Evolutionary conservation across 208 protist species (phyloP).

Genomic region (Naegleria fowleri): DNA sequence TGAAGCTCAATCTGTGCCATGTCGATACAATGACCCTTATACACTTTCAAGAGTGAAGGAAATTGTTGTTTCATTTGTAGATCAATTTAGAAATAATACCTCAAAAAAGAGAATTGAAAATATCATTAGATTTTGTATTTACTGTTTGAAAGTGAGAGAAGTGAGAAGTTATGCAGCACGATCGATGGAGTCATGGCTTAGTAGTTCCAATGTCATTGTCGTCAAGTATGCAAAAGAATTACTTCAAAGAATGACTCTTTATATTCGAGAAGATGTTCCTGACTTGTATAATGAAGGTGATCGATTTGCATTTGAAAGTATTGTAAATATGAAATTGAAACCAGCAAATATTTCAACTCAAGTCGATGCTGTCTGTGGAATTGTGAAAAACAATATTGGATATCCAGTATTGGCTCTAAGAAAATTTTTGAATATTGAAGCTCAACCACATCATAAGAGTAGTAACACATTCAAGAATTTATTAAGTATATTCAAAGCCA

Average conservation of each 20-base stretch:
- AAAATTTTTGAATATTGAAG: neutral
- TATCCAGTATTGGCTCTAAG: neutral
- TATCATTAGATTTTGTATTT: neutral
- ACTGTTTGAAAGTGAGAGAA: neutral
- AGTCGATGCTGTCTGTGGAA: neutral
- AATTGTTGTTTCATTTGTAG: neutral
- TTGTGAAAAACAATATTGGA: neutral
- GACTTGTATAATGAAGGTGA: neutral
- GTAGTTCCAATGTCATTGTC: neutral
- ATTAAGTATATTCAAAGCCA: neutral
- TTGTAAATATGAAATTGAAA: constrained; percentile 2
- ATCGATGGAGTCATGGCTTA: neutral
- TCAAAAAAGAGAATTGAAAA: neutral
- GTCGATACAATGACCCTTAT: neutral
- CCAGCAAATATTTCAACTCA: neutral
- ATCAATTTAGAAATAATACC: neutral
- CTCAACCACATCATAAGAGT: neutral
- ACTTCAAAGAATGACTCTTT: neutral
- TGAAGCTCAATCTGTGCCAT: neutral
- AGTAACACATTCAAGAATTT: neutral
- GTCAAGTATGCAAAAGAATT: neutral
- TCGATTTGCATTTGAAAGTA: neutral
- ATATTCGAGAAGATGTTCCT: neutral
- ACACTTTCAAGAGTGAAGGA: neutral
- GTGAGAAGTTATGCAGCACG: neutral